Evolutionary conservation across 371 early-diverging fungal species (phyloP).

Genomic region (Lichtheimia corymbifera): DNA sequence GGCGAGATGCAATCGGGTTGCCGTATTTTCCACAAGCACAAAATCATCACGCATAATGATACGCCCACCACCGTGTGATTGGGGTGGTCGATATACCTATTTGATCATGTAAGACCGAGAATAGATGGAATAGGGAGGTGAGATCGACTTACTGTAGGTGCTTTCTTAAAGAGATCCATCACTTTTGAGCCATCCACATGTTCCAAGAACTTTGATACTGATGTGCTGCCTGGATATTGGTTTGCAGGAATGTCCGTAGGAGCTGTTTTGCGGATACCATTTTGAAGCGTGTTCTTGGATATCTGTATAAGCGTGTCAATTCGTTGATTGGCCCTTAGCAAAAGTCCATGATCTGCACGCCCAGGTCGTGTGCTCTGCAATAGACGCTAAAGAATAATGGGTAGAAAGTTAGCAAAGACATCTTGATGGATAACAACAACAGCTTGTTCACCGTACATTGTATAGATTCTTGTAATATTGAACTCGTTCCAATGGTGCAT

Average conservation of each 20-base stretch:
- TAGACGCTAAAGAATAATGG: slow-evolving; percentile 21
- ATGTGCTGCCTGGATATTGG: no score
- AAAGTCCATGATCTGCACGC: slow-evolving; percentile 29
- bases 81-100: slow-evolving; percentile 1
- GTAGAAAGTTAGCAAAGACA: neutral
- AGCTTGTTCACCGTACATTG: slow-evolving; percentile 18
- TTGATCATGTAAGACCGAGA: neutral
- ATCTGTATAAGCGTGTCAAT: slow-evolving; percentile 34
- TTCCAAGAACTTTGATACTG: no score
- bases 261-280: no score
- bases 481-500: slow-evolving; percentile 49
- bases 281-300: slow-evolving; percentile 18
- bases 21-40: neutral
- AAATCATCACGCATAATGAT: slow-evolving; percentile 4
- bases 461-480: slow-evolving; percentile 53
- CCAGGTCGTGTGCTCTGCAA: slow-evolving; percentile 40
- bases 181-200: no score
- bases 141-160: no score
- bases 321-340: slow-evolving; percentile 31
- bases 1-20: neutral
- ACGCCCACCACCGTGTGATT: neutral
- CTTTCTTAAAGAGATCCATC: no score
- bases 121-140: no score
- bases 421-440: neutral
- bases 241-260: no score